Evolutionary conservation across 2,329 filamentous ascomycete genomes (phyloP).

Genomic region (Xylariaceae sp.): DNA sequence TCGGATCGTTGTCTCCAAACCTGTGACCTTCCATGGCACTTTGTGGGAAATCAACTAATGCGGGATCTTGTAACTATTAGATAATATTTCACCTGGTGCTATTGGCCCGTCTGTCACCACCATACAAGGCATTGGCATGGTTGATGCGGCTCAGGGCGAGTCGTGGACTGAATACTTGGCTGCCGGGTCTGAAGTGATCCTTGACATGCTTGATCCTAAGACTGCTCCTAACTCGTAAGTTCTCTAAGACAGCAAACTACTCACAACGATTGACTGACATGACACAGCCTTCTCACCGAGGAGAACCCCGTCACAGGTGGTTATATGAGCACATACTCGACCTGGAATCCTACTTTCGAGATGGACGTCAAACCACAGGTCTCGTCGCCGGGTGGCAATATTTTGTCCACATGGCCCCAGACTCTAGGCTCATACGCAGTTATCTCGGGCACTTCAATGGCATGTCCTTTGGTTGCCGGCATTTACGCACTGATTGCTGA

Average conservation of each 20-base stretch:
- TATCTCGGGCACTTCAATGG: conserved; percentile 60
- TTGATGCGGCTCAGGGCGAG: conserved; percentile 40
- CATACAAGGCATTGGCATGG: conserved; percentile 27
- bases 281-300: conserved; percentile 32
- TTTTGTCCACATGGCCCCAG: conserved; percentile 56
- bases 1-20: no score
- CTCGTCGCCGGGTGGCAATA: conserved; percentile 54
- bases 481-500: conserved; percentile 54
- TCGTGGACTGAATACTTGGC: conserved; percentile 44
- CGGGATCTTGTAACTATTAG: no score
- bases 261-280: conserved; percentile 13
- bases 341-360: conserved; percentile 62
- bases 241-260: background rate
- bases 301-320: conserved; percentile 48
- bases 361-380: conserved; percentile 55
- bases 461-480: conserved; percentile 54
- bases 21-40: no score
- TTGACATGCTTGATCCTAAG: conserved; percentile 43
- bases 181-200: conserved; percentile 41
- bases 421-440: conserved; percentile 47
- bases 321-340: conserved; percentile 50
- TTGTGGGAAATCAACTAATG: no score
- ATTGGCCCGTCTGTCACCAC: conserved; percentile 29
- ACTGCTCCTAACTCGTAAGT: conserved; percentile 33
- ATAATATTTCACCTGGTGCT: conserved; percentile 43